These are phyloP conservation scores for Boletus subluridellus DNA, from an alignment of 1,284 basidiomycete genomes.

Conservation along the genomic window DNA sequence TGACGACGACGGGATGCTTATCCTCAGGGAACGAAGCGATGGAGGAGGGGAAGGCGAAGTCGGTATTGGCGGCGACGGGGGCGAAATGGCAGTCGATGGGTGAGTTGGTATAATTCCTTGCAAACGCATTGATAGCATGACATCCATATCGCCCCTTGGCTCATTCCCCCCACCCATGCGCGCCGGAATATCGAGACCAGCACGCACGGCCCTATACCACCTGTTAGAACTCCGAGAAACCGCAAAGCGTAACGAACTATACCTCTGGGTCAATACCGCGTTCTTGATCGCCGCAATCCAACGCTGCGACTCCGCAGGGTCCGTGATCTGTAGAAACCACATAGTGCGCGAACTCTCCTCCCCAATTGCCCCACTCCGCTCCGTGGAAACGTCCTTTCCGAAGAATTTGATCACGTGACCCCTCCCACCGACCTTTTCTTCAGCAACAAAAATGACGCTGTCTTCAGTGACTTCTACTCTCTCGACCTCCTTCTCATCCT, in stretches of 20 bases:
- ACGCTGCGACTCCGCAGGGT: constrained; percentile 57
- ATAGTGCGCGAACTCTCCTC: constrained; percentile 14
- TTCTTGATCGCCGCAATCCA: constrained; percentile 74
- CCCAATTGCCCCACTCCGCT: constrained; percentile 34
- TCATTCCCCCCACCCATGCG: constrained; percentile 47
- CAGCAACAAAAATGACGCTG: constrained; percentile 68
- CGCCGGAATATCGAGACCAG: constrained; percentile 54
- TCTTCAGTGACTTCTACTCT: constrained; percentile 70
- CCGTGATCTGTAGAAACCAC: constrained; percentile 66
- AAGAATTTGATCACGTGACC: constrained; percentile 64
- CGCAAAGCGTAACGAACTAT: constrained; percentile 6
- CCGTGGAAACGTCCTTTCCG: constrained; percentile 54
- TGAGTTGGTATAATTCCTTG: constrained; percentile 49
- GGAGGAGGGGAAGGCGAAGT: constrained; percentile 45
- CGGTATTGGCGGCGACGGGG: constrained; percentile 25
- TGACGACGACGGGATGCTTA: constrained; percentile 19
- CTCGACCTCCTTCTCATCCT: constrained; percentile 66
- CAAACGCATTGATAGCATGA: constrained; percentile 73
- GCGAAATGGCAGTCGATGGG: constrained; percentile 16
- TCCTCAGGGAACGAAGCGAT: constrained; percentile 43
- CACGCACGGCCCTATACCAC: constrained; percentile 54
- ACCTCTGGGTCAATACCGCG: constrained; percentile 69
- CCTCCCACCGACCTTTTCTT: constrained; percentile 62
- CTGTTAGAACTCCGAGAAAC: constrained; percentile 1
- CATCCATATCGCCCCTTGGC: constrained; percentile 73